Base-by-base conservation (phyloP, 495 filamentous ascomycete genomes). In the Cercophora samala region DNA sequence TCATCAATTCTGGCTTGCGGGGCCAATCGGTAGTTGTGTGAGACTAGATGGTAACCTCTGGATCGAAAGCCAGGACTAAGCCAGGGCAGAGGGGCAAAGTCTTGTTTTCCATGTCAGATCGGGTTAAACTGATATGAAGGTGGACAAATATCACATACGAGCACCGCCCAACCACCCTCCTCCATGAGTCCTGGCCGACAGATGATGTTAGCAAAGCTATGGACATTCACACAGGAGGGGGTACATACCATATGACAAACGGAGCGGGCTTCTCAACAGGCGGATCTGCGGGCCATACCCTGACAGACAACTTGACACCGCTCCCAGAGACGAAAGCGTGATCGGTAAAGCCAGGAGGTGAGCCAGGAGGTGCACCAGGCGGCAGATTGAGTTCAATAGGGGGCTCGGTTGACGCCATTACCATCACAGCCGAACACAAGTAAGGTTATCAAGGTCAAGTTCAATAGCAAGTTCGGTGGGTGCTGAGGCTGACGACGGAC, bases 21-120 rank as follows among this genome's bases (percentile, higher is more conserved):
- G 1, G 65, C 71, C 4, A 76, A 70, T 2, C 74, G 71, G 67
- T 76, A 76, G 65, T 70, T 76, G 73, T 72, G 73, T 5, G 73
- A 72, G 37, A 75, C 64, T 8, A 76, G 56, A 64, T 76, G 74
- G 64, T 75, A 75, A 19, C 69, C 71, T 5, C 67, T 67, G 29
- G 60, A 17, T 19, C 68, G 69, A 53, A 75, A 72, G 53, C 68
- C 74, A 21, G 69, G 66, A 1, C 21, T 23, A 61, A 76, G 58
- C 74, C 73, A 75, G 3, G 68, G 66, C 52, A 68, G 64, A 0
- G 69, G 71, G 8, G 64, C 58, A 22, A 67, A 72, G 58, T 76
- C 18, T 26, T 63, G 21, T 11, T 9, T 37, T 66, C 23, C 8
- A 23, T 5, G 13, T 42, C 8, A 23, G 15, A 54, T 59, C 9